Evolutionary conservation across 2,329 filamentous ascomycete genomes (phyloP), one percentile per base, ranked within the genome.

Genomic region (Neofusicoccum ribis): DNA sequence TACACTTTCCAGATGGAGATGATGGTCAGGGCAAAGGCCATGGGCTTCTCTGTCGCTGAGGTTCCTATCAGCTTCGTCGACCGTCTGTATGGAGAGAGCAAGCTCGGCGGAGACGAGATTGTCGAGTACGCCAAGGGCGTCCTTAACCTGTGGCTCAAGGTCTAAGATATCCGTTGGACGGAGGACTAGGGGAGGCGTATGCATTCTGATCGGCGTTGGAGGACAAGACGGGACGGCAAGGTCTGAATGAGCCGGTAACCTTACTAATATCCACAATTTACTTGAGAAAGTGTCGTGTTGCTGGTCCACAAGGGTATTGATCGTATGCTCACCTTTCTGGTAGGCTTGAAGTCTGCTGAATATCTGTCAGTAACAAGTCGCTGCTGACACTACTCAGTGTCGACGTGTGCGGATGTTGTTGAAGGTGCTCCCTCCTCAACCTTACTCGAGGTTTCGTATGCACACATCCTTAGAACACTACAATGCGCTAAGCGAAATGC

Each of bases 1-100:
- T 99, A 98, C 79, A 94, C 91, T 46, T 99, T 99, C 85, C 95
- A 99, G 87, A 99, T 99, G 95, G 94, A 97, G 85, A 91, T 99
- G 88, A 98, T 97, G 89, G 94, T 98, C 8, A 86, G 93, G 68
- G 95, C 95, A 39, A 97, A 97, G 87, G 91, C 91, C 15, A 93
- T 97, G 91, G 94, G 95, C 0, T 96, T 88, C 82, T 91, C 89
- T 43, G 94, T 99, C 37, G 92, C 91, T 15, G 95, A 99, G 84
- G 94, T 97, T 67, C 95, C 95, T 12, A 99, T 99, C 71, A 91
- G 88, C 27, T 99, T 99, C 78, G 95, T 98, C 46, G 96, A 99
- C 78, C 88, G 95, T 65, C 80, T 99, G 52, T 99, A 97, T 77
- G 95, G 95, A 37, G 94, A 97, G 82, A 93, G 89, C 76, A 99